Base-by-base conservation (phyloP, 1,139 yeast species). In the Saccharomycopsis phalli region DNA sequence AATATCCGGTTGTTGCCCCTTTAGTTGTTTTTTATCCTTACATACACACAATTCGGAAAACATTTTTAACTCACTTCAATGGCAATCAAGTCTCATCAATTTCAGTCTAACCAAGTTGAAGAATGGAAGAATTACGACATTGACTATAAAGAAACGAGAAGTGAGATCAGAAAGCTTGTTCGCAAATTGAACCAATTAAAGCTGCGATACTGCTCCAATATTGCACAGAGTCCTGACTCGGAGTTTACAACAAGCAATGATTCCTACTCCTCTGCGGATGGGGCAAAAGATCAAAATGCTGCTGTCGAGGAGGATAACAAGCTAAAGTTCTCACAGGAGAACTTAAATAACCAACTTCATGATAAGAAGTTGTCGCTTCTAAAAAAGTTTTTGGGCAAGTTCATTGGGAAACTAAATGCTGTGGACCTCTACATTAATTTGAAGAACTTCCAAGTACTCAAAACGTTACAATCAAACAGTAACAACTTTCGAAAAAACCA, bases 91-190 rank as follows among this genome's bases (percentile, higher is more conserved):
- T 14, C 28, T 2, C 14, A 21, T 14, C 33, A 41, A 6, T 25
- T 42, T n/a, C 13, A 25, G 14, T 14, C 19, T n/a, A 36, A 23
- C 16, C 36, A 34, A n/a, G 31, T 38, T 10, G 30, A 28, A 10
- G 18, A n/a, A 16, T 38, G 41, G 41, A 45, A 41, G 21, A 42
- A 40, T 30, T 45, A 39, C 25, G 28, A 28, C n/a, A 30, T 45
- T 4, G 47, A 45, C 22, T 26, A 36, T 17, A 32, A 10, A 13
- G 36, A 35, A 28, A 8, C 42, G 8, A 45, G 39, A 23, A n/a
- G 17, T 13, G 47, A 45, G 11, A 39, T 36, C 26, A 28, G 30
- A 16, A 38, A 34, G 21, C 35, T 42, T 4, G 37, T 39, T 6
- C n/a, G 28, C 10, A 40, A 23, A 23, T 33, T 40, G 6, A 26